Conservation (phyloP, 176 grass and related monocot species). For the Elymus sibiricus region DNA sequence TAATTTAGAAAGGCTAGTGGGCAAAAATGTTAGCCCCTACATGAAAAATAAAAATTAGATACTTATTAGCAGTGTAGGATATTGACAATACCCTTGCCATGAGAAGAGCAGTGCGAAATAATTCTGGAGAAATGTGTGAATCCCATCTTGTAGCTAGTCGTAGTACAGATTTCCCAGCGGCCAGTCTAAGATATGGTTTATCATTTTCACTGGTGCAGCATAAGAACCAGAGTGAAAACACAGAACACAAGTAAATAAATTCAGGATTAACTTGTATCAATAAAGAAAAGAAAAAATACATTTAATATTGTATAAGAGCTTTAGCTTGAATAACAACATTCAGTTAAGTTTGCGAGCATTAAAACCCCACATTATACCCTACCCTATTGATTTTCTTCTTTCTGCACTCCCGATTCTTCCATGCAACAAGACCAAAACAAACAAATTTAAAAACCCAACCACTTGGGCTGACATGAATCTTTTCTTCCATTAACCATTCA, state of each 20-base stretch:
- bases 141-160: constrained; percentile 83
- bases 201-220: constrained; percentile 62
- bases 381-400: neutral
- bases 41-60: constrained; percentile 24
- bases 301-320: neutral
- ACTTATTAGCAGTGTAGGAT: constrained; percentile 30
- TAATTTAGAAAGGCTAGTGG: constrained; percentile 1
- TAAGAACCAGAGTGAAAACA: constrained; percentile 21
- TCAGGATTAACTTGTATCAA: constrained; percentile 30
- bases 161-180: constrained; percentile 78
- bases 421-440: neutral
- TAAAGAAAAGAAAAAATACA: constrained; percentile 5
- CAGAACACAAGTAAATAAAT: neutral
- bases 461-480: neutral
- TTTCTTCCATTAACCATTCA: neutral
- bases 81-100: constrained; percentile 61
- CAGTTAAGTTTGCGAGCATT: neutral
- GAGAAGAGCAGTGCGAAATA: constrained; percentile 65
- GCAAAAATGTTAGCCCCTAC: neutral
- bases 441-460: neutral
- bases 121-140: constrained; percentile 71
- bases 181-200: constrained; percentile 62
- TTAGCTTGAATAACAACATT: constrained; percentile 3
- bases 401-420: neutral
- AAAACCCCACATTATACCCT: neutral